Base-by-base conservation (phyloP, 2,329 filamentous ascomycete genomes). In the Aspergillus japonicus region DNA sequence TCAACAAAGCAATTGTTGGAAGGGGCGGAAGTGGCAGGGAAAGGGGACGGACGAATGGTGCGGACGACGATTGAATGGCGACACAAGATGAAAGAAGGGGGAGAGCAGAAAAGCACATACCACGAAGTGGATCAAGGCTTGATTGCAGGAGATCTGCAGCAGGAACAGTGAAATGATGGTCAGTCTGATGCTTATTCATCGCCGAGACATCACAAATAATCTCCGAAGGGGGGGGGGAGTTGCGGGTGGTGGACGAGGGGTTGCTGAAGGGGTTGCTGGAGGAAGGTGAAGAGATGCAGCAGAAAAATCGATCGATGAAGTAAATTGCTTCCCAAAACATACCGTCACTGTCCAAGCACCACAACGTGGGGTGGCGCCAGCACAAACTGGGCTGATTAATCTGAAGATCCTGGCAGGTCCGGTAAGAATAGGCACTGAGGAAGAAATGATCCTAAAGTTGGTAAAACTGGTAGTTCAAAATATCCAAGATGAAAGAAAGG, bases 101-200 rank as follows among this genome's bases (percentile, higher is more conserved):
- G 39, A 50, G 21, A 44, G 47, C 44, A 23, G 35, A 53, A 47
- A 39, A 56, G 52, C 33, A 64, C 70, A 62, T 73, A 74, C 72
- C 69, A 58, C 53, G 47, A 55, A 62, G 61, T 62, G 58, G 67
- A 64, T 66, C 63, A 61, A 67, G 62, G 62, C 63, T 65, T 61
- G 68, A 58, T 55, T 68, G 68, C 57, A 70, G 62, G 47, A 66
- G 65, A 68, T 71, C 67, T 61, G 69, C 64, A 57, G 62, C 63
- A 59, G 64, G 51, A 58, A 56, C 62, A 48, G 47, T 61, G 48
- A 52, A 50, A 31, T 49, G 39, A 59, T 57, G 56, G 60, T 60
- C 59, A 63, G 57, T 35, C 54, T 49, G 48, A 47, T 53, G 60
- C 61, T 62, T 57, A 57, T 52, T 54, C 70, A 71, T 71, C 64